phyloP scores from a whole-genome alignment of 2,329 filamentous ascomycete genomes.

The Harringtonia aguacate region DNA sequence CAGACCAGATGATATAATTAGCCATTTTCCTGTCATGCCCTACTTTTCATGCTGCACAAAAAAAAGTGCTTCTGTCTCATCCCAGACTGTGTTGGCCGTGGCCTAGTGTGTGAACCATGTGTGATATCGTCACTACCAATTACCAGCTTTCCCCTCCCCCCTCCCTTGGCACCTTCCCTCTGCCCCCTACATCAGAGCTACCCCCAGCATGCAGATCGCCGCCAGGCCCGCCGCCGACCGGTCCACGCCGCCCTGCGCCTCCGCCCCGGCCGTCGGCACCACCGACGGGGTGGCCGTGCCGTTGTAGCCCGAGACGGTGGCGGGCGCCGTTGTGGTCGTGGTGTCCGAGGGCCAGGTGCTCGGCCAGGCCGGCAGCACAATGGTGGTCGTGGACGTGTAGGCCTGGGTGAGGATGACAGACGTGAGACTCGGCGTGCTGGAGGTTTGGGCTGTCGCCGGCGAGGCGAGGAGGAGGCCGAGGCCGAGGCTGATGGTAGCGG shows the following conservation, averaged over 20 bases:
- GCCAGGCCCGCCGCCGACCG: constrained; percentile 10
- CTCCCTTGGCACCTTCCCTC: not conserved
- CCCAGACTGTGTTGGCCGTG: too few relatives aligned
- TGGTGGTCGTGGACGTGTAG: constrained; percentile 8
- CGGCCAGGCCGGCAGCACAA: constrained; percentile 10
- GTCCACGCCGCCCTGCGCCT: constrained; percentile 8
- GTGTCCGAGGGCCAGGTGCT: not conserved
- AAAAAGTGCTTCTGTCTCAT: too few relatives aligned
- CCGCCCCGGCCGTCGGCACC: constrained; percentile 13
- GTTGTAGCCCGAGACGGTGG: not conserved
- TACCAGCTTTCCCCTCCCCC: not conserved
- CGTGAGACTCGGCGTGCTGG: too few relatives aligned
- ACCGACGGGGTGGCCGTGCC: not conserved
- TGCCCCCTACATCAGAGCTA: constrained; percentile 10
- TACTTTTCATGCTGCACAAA: too few relatives aligned
- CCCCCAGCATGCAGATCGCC: constrained; percentile 9
- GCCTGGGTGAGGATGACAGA: constrained; percentile 9
- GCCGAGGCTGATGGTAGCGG: not conserved
- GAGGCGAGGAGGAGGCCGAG: constrained; percentile 1
- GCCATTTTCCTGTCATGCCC: too few relatives aligned
- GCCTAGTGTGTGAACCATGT: too few relatives aligned
- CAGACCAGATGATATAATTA: too few relatives aligned
- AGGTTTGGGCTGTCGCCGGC: constrained; percentile 3
- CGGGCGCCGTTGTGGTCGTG: not conserved
- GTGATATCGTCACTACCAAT: too few relatives aligned